phyloP scores from a whole-genome alignment of 148 eudicot genomes.

The Suaeda aralocaspica region DNA sequence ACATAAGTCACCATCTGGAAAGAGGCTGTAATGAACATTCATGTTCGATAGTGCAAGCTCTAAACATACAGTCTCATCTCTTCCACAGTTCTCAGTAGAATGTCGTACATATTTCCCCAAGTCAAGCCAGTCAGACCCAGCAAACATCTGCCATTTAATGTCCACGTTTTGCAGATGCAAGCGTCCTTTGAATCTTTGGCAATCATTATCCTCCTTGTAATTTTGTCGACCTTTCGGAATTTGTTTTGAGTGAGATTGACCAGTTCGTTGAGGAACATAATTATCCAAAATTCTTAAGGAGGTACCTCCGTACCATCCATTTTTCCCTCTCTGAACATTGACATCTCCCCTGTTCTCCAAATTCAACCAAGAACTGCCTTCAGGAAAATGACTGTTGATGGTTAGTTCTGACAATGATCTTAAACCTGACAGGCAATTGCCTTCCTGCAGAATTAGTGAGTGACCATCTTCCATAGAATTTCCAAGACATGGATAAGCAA shows the following conservation, averaged over 20 bases:
- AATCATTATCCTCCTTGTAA: slow-evolving; percentile 22
- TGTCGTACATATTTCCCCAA: slow-evolving; percentile 27
- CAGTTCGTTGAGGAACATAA: slow-evolving; percentile 47
- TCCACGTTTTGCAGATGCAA: slow-evolving; percentile 57
- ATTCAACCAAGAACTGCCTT: slow-evolving; percentile 30
- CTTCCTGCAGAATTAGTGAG: slow-evolving; percentile 43
- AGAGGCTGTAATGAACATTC: slow-evolving; percentile 47
- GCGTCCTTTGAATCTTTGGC: slow-evolving; percentile 52
- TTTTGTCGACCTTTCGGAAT: slow-evolving; percentile 25
- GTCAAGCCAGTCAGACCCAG: slow-evolving; percentile 82
- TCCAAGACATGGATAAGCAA: slow-evolving; percentile 16
- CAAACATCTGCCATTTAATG: slow-evolving; percentile 71
- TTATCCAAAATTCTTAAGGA: slow-evolving; percentile 61
- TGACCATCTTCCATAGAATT: slow-evolving; percentile 25
- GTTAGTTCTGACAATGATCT: slow-evolving; percentile 53
- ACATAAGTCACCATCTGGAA: slow-evolving; percentile 62
- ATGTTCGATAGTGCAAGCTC: slow-evolving; percentile 66
- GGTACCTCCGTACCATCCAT: slow-evolving; percentile 69
- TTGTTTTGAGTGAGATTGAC: slow-evolving; percentile 25
- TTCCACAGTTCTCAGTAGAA: slow-evolving; percentile 36
- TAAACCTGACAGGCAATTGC: slow-evolving; percentile 62
- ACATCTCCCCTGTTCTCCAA: slow-evolving; percentile 25
- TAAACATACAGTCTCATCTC: slow-evolving; percentile 53
- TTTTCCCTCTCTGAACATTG: slow-evolving; percentile 33
- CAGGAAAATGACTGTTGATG: slow-evolving; percentile 33